Evolutionary conservation across 169 alveolate genomes (phyloP).

Genomic region (Miamiensis avidus): DNA sequence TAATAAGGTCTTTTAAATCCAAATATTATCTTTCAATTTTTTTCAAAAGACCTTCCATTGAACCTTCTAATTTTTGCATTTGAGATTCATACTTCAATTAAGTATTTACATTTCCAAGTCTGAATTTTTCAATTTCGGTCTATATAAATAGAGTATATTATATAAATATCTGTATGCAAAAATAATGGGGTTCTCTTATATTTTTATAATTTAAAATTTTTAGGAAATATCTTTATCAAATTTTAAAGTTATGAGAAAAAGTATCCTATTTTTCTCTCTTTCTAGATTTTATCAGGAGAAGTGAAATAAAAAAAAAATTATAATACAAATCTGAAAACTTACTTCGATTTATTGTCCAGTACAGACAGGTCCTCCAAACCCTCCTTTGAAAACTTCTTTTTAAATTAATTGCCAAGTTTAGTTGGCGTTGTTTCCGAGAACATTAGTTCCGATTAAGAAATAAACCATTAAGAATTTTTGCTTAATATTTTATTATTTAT

Average conservation of each 20-base stretch:
- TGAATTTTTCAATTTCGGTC: conserved; percentile 27
- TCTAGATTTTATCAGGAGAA: too few relatives aligned
- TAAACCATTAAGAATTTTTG: not conserved
- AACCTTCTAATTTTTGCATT: conserved; percentile 33
- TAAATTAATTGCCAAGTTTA: not conserved
- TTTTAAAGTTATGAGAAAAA: too few relatives aligned
- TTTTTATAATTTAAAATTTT: too few relatives aligned
- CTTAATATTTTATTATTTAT: too few relatives aligned
- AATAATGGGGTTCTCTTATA: too few relatives aligned
- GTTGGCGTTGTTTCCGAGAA: not conserved
- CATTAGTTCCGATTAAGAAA: not conserved
- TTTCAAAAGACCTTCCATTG: conserved; percentile 31
- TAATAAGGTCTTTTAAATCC: conserved; percentile 41
- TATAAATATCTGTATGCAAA: too few relatives aligned
- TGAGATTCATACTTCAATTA: conserved; percentile 26
- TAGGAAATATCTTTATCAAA: too few relatives aligned
- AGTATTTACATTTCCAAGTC: conserved; percentile 42
- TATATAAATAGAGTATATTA: too few relatives aligned
- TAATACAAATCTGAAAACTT: too few relatives aligned
- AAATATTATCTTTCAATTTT: conserved; percentile 45
- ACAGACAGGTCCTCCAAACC: not conserved
- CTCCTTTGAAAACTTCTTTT: not conserved
- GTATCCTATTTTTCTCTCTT: too few relatives aligned
- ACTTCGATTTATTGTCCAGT: not conserved
- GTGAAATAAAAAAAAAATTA: not conserved